Evolutionary conservation across 768 basidiomycete genomes (phyloP).

Genomic region (Hericium erinaceus): DNA sequence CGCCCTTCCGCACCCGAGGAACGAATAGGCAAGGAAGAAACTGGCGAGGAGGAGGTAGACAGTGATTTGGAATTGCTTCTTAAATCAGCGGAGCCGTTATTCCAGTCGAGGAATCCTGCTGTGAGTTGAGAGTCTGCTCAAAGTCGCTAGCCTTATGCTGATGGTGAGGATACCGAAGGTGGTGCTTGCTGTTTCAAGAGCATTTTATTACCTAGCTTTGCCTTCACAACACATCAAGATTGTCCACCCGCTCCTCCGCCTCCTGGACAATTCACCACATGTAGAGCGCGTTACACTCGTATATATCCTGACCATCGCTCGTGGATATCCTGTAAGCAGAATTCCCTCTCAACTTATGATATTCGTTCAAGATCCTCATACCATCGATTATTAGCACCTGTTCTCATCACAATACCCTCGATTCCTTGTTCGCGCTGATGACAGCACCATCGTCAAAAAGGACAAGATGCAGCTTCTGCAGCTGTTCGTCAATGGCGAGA

Average conservation of each 20-base stretch:
- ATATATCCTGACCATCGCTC: constrained; percentile 59
- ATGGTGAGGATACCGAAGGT: constrained; percentile 38
- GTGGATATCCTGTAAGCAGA: constrained; percentile 51
- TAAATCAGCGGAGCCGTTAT: constrained; percentile 61
- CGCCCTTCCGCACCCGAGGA: constrained; percentile 37
- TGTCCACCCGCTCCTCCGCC: constrained; percentile 63
- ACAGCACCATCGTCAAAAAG: constrained; percentile 56
- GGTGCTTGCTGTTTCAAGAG: constrained; percentile 63
- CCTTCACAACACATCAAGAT: constrained; percentile 46
- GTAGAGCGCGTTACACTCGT: constrained; percentile 67
- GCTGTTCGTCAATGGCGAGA: constrained; percentile 55
- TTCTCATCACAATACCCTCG: constrained; percentile 53
- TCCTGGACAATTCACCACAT: constrained; percentile 62
- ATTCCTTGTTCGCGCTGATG: constrained; percentile 64
- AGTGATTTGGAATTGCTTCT: constrained; percentile 70
- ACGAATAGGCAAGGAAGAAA: constrained; percentile 11
- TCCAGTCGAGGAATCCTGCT: constrained; percentile 82
- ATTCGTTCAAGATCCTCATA: not conserved
- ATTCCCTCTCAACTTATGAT: not conserved
- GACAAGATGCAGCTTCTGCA: constrained; percentile 70
- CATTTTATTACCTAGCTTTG: constrained; percentile 67
- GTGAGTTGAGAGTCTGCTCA: constrained; percentile 33
- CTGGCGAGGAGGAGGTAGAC: constrained; percentile 60
- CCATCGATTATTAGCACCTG: constrained; percentile 35
- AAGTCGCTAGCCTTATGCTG: not conserved